These are phyloP conservation scores for Lepidium aucheri DNA, from an alignment of 345 rosid genomes.

Conservation along the genomic window DNA sequence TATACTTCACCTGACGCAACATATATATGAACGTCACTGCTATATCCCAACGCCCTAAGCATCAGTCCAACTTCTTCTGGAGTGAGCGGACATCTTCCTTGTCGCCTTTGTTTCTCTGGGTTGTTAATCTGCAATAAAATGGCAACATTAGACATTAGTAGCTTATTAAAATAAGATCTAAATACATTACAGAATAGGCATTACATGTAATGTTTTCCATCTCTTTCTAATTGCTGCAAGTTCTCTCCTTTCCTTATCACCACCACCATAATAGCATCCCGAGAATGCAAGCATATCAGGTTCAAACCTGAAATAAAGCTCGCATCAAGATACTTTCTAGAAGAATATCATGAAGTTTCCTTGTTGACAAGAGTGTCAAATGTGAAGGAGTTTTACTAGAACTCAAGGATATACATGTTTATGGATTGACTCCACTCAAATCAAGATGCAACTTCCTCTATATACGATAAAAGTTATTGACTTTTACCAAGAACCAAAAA, in stretches of 20 bases:
- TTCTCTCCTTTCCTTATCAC: constrained; percentile 82
- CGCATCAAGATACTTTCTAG: neutral
- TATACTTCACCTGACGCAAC: constrained; percentile 98
- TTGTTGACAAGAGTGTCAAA: neutral
- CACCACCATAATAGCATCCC: constrained; percentile 99
- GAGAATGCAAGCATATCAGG: constrained; percentile 99
- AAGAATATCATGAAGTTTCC: neutral
- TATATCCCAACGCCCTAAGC: constrained; percentile 95
- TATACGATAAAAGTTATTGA: neutral
- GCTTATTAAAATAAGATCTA: neutral
- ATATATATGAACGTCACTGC: constrained; percentile 78
- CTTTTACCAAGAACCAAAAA: neutral
- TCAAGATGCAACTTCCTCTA: neutral
- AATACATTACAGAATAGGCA: neutral
- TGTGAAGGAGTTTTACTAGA: neutral
- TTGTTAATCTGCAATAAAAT: constrained; percentile 47
- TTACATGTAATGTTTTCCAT: constrained; percentile 97
- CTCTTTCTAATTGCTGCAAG: constrained; percentile 84
- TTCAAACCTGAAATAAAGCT: constrained; percentile 69
- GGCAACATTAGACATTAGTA: neutral
- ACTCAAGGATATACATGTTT: neutral
- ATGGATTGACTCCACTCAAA: neutral
- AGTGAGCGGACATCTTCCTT: constrained; percentile 96
- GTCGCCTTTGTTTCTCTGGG: constrained; percentile 94
- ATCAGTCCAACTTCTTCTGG: constrained; percentile 96